Evolutionary conservation across 441 rosid species (phyloP).

Genomic region (Daphne laureola): DNA sequence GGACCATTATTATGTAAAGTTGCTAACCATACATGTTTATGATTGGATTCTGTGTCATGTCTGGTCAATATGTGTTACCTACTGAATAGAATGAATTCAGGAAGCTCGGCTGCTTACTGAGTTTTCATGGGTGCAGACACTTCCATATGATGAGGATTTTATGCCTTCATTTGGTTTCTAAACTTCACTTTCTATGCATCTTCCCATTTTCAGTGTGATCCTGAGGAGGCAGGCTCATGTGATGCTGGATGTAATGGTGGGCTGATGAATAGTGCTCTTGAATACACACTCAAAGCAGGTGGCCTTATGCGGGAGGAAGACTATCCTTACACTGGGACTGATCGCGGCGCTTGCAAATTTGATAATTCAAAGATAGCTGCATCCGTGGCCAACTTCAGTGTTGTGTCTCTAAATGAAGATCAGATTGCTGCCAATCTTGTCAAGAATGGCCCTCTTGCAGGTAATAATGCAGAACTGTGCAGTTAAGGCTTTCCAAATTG

Average conservation of each 20-base stretch:
- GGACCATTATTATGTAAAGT: no score
- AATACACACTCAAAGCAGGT: constrained; percentile 82
- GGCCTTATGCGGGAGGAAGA: constrained; percentile 89
- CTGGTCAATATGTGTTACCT: no score
- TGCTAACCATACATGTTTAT: no score
- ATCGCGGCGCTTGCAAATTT: constrained; percentile 59
- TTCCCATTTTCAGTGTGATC: constrained; percentile 68
- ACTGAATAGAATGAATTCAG: no score
- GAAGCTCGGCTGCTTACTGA: no score
- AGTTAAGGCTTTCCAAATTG: no score
- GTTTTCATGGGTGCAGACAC: no score
- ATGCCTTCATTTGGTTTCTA: not conserved
- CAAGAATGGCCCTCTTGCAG: constrained; percentile 76
- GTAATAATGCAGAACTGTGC: constrained; percentile 17
- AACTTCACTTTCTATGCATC: not conserved
- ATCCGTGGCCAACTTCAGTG: constrained; percentile 78
- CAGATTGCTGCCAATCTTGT: constrained; percentile 93
- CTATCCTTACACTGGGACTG: constrained; percentile 86
- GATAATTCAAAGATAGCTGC: constrained; percentile 79
- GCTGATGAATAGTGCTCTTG: constrained; percentile 87
- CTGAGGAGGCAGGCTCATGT: constrained; percentile 69
- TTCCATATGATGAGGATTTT: no score
- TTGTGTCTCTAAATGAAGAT: constrained; percentile 78
- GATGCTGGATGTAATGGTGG: constrained; percentile 96
- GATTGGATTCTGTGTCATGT: no score